Percentiles rank a stretch among this genome's conserved stretches.
Evolutionary conservation across 1,284 basidiomycete genomes (phyloP).

Genomic region (Melampsora abietis-canadensis): DNA sequence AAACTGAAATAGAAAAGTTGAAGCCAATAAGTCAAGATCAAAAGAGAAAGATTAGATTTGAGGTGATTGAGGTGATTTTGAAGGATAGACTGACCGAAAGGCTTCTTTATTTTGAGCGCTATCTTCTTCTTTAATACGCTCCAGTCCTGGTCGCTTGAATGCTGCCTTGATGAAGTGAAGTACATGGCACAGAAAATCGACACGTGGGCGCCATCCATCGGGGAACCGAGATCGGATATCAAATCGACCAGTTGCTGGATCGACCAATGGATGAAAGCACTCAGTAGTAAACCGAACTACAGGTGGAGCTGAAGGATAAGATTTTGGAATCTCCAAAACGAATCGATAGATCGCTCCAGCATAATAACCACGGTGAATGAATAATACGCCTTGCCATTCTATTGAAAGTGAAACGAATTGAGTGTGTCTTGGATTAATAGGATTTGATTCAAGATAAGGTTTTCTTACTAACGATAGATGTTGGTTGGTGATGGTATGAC

Average conservation of each 20-base stretch:
- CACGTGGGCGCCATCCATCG: conserved; percentile 1
- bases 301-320: conserved; percentile 31
- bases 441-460: neutral
- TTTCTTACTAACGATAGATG: conserved; percentile 19
- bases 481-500: conserved; percentile 39
- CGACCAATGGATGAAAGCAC: conserved; percentile 42
- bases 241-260: conserved; percentile 23
- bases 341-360: conserved; percentile 36
- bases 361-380: conserved; percentile 42
- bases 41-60: neutral
- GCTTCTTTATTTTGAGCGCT: conserved; percentile 33
- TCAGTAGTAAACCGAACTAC: conserved; percentile 29
- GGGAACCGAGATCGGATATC: conserved; percentile 19
- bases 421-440: neutral
- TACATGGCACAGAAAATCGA: conserved; percentile 21
- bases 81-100: conserved; percentile 17
- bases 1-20: conserved; percentile 5
- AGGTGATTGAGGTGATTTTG: neutral
- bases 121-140: conserved; percentile 30
- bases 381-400: conserved; percentile 39
- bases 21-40: neutral
- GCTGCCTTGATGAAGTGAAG: conserved; percentile 34
- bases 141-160: conserved; percentile 39
- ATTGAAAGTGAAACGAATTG: neutral
- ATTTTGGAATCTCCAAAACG: conserved; percentile 15